Base-by-base conservation (phyloP, 2,329 filamentous ascomycete genomes). In the Xylaria multiplex region DNA sequence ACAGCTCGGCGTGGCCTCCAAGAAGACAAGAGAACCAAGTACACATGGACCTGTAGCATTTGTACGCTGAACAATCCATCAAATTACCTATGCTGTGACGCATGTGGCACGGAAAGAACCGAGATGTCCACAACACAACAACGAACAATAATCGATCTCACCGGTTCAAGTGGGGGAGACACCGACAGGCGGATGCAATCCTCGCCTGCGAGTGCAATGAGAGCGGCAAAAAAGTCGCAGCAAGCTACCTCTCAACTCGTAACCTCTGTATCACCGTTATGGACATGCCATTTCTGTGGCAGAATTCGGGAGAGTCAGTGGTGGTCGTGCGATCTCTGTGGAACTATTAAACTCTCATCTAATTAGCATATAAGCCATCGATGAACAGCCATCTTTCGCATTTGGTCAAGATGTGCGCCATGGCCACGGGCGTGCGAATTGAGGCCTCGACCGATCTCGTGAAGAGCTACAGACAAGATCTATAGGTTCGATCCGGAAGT, bases 11-110 rank as follows among this genome's bases (percentile, higher is more conserved):
- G 24, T 42, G n/a, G 16, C 22, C 59, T 65, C 27, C 59, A 62
- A 42, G 62, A 61, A 24, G 57, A 37, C 16, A 48, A n/a, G 35
- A 50, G 19, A 22, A 9, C 40, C 2, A 16, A 40, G 55, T 71
- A 57, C 48, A 76, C 75, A 32, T 90, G 88, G 88, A 79, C 78
- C 9, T 90, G 88, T 70, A 73, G 76, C 22, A 74, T 82, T 13
- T 90, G 88, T 72, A 90, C 88, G 0, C 77, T 89, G 24, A 80
- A 83, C 62, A 90, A 90, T 70, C 83, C 83, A 1, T 65, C 75
- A 8, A 77, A 70, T n/a, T 86, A 79, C 67, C 77, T 86, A 30
- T 83, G 78, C 70, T 90, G 88, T 72, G 86, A 87, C 67, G 87
- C 84, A 5, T 90, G 88, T 70, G 83, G 82, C 9, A 76, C 75